Percentiles rank a stretch among this genome's conserved stretches.
Evolutionary conservation across 305 asterid species (phyloP).

Genomic region (Striga hermonthica): DNA sequence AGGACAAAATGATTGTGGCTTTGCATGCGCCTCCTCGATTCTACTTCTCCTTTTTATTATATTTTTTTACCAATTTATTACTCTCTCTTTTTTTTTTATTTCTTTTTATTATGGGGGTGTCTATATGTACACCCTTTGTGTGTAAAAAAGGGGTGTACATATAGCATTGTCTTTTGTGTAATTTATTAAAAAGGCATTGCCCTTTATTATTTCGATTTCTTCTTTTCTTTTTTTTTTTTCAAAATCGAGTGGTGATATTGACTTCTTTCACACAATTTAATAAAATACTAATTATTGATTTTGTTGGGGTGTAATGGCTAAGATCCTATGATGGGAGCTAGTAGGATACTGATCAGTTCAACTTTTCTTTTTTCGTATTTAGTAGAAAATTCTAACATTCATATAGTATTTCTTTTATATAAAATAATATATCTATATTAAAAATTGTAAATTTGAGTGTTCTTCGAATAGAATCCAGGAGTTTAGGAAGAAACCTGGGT

Average conservation of each 20-base stretch:
- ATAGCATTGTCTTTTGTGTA: no score
- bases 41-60: constrained; percentile 28
- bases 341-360: no score
- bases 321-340: background rate
- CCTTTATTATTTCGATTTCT: constrained; percentile 17
- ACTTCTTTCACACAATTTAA: background rate
- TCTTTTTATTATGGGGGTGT: no score
- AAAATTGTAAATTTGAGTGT: background rate
- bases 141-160: no score
- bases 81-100: background rate
- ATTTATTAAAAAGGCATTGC: no score
- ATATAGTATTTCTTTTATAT: no score
- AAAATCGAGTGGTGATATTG: background rate
- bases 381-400: background rate
- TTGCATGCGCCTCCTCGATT: constrained; percentile 50
- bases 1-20: constrained; percentile 38
- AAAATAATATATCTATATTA: background rate
- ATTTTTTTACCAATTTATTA: constrained; percentile 27
- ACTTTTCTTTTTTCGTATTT: background rate
- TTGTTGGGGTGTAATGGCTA: background rate
- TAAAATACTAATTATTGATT: no score
- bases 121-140: no score
- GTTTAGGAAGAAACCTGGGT: no score
- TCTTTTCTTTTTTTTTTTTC: background rate
- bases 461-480: background rate